Evolutionary conservation across 202 grass and related monocot species (phyloP).

Genomic region (Musa balbisiana): DNA sequence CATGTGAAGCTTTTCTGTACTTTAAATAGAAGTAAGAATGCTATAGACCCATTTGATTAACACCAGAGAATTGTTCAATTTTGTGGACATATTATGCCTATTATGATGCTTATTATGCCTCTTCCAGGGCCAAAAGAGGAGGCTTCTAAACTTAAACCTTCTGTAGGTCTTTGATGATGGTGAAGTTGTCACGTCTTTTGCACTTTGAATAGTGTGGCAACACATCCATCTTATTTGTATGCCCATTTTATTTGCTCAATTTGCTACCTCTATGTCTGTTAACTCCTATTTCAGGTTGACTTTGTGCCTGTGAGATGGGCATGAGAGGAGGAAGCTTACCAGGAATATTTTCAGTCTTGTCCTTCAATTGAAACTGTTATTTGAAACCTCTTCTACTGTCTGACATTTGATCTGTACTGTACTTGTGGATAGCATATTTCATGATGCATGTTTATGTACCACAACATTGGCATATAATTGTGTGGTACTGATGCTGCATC

Average conservation of each 20-base stretch:
- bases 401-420: too few relatives aligned
- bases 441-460: too few relatives aligned
- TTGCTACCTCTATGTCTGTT: neutral
- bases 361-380: too few relatives aligned
- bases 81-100: neutral
- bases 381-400: too few relatives aligned
- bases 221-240: neutral
- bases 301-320: too few relatives aligned
- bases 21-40: too few relatives aligned
- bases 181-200: neutral
- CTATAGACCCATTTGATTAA: too few relatives aligned
- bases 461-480: too few relatives aligned
- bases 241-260: neutral
- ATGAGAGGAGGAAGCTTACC: too few relatives aligned
- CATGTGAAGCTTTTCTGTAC: neutral
- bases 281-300: neutral
- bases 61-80: neutral
- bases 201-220: neutral
- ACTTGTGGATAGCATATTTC: too few relatives aligned
- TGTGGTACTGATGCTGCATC: too few relatives aligned
- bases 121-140: conserved; percentile 10
- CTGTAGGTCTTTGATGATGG: neutral
- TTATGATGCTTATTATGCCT: neutral
- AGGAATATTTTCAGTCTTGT: too few relatives aligned
- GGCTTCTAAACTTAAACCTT: conserved; percentile 12